These are phyloP conservation scores for Aureobasidium sp. DNA, from an alignment of 2,329 filamentous ascomycete genomes.

Conservation along the genomic window DNA sequence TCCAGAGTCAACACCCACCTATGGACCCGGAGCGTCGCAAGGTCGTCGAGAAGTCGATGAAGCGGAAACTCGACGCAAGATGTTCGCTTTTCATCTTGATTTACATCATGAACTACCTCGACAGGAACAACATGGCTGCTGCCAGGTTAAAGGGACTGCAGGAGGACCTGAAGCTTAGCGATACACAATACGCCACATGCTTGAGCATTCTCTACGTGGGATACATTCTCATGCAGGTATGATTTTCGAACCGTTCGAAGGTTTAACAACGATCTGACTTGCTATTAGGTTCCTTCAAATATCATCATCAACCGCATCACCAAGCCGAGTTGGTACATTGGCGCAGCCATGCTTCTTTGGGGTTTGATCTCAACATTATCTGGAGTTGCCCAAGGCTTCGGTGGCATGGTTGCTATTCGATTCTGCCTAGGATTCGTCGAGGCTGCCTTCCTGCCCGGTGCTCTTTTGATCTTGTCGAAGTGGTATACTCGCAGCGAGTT, in stretches of 20 bases:
- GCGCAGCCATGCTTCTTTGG: slow-evolving; percentile 33
- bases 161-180: slow-evolving; percentile 49
- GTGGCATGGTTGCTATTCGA: slow-evolving; percentile 30
- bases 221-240: slow-evolving; percentile 34
- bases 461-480: slow-evolving; percentile 38
- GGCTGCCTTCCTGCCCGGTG: slow-evolving; percentile 37
- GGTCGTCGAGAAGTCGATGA: slow-evolving; percentile 9
- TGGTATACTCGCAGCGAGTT: slow-evolving; percentile 48
- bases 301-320: slow-evolving; percentile 38
- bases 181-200: slow-evolving; percentile 50
- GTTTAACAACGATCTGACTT: not conserved
- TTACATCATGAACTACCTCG: slow-evolving; percentile 70
- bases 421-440: slow-evolving; percentile 39
- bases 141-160: slow-evolving; percentile 60
- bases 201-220: slow-evolving; percentile 55
- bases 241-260: not conserved
- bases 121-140: slow-evolving; percentile 52
- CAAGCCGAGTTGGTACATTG: slow-evolving; percentile 34
- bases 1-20: not conserved
- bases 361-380: slow-evolving; percentile 33
- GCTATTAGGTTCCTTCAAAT: slow-evolving; percentile 37
- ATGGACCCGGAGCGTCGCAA: slow-evolving; percentile 8
- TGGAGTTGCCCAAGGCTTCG: slow-evolving; percentile 29
- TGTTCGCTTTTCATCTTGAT: slow-evolving; percentile 56
- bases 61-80: slow-evolving; percentile 1